phyloP scores from a whole-genome alignment of 192 early-diverging fungal genomes.

The Entomortierella parvispora region DNA sequence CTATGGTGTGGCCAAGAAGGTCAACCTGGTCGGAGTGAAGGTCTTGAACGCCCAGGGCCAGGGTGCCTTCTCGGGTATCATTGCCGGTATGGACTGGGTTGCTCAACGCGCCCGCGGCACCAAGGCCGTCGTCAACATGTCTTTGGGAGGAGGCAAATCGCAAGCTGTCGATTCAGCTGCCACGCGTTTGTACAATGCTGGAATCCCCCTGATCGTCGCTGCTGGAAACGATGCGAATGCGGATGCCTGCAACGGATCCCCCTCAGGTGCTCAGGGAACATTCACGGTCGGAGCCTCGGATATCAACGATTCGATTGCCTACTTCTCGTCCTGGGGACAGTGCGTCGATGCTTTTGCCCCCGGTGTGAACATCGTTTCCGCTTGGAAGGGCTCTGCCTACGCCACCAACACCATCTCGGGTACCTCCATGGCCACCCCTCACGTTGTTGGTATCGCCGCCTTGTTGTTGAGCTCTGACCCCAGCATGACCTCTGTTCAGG shows the following conservation, averaged over 20 bases:
- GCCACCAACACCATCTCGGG: constrained; percentile 91
- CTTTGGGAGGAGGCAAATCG: constrained; percentile 25
- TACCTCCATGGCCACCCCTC: constrained; percentile 92
- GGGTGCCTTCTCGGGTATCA: constrained; percentile 36
- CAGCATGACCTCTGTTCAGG: constrained; percentile 24
- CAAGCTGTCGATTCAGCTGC: constrained; percentile 31
- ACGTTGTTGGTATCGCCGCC: constrained; percentile 85
- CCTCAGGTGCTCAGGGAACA: constrained; percentile 54
- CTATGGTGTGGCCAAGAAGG: constrained; percentile 83
- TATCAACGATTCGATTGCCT: constrained; percentile 66
- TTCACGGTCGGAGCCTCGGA: constrained; percentile 63
- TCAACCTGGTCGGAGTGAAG: constrained; percentile 76
- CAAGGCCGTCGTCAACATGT: constrained; percentile 46
- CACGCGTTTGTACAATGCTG: constrained; percentile 46
- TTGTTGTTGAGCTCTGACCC: constrained; percentile 54
- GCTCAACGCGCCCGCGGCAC: constrained; percentile 10
- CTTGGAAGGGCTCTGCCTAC: constrained; percentile 65
- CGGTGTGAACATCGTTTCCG: constrained; percentile 67
- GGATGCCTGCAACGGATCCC: constrained; percentile 59
- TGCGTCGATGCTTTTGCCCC: constrained; percentile 65
- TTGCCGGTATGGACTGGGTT: constrained; percentile 53
- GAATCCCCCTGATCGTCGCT: constrained; percentile 66
- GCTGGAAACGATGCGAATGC: constrained; percentile 69
- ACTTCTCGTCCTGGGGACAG: constrained; percentile 76
- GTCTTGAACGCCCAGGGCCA: constrained; percentile 57